Evolutionary conservation across 345 rosid genomes (phyloP).

Genomic region (Erodium maritimum): DNA sequence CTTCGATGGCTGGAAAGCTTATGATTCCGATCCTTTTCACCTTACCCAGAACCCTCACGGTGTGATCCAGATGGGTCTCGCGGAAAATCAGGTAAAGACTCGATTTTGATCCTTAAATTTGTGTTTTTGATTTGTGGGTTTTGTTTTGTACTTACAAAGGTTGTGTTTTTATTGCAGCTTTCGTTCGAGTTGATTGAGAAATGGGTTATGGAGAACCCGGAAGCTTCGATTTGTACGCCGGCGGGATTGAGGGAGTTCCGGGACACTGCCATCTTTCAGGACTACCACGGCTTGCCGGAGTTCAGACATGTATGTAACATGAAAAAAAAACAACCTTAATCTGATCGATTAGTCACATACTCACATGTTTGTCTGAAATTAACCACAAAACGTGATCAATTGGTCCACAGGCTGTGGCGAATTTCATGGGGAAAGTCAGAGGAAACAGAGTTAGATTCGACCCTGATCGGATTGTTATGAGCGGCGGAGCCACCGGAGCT

Average conservation of each 20-base stretch:
- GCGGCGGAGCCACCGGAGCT: slow-evolving; percentile 98
- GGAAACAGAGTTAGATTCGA: slow-evolving; percentile 52
- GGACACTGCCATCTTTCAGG: slow-evolving; percentile 65
- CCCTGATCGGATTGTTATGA: slow-evolving; percentile 83
- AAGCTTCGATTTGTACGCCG: slow-evolving; percentile 65
- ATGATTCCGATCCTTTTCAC: slow-evolving; percentile 59
- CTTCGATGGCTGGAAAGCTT: slow-evolving; percentile 92
- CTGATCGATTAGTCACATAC: too few relatives aligned
- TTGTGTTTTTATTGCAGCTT: slow-evolving; percentile 39
- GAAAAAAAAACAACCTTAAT: not conserved
- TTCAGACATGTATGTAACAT: slow-evolving; percentile 62
- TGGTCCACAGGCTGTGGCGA: slow-evolving; percentile 62
- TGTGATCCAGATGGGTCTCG: slow-evolving; percentile 97
- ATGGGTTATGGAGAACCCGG: slow-evolving; percentile 58
- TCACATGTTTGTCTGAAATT: too few relatives aligned
- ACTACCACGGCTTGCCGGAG: slow-evolving; percentile 73
- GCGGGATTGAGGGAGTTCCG: slow-evolving; percentile 43
- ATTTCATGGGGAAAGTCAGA: slow-evolving; percentile 77
- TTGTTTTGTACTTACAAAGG: too few relatives aligned
- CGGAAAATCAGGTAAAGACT: slow-evolving; percentile 64
- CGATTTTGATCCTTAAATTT: too few relatives aligned
- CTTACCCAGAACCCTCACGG: slow-evolving; percentile 50
- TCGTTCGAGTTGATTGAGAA: slow-evolving; percentile 54
- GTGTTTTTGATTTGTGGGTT: too few relatives aligned
- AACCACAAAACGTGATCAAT: too few relatives aligned